These are phyloP conservation scores for Urochloa ruziziensis DNA, from an alignment of 176 grass and related monocot species.

Conservation along the genomic window DNA sequence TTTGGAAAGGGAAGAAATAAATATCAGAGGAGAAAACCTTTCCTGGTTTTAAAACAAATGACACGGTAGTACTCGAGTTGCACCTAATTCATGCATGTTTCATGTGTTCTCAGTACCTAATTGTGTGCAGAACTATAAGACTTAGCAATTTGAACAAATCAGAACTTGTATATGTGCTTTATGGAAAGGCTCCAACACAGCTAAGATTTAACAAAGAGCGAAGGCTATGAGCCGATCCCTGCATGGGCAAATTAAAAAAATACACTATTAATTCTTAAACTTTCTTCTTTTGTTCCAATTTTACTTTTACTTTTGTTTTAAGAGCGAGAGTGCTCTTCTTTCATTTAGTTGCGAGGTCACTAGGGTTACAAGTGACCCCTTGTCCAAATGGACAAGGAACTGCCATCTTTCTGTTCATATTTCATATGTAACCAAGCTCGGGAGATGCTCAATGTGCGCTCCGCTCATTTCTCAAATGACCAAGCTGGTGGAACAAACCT, in stretches of 20 bases:
- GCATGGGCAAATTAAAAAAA: neutral
- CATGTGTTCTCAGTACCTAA: neutral
- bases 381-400: slow-evolving; percentile 43
- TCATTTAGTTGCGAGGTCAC: slow-evolving; percentile 37
- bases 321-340: slow-evolving; percentile 9
- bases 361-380: slow-evolving; percentile 19
- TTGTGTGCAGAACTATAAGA: neutral
- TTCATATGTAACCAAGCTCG: slow-evolving; percentile 21
- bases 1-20: neutral
- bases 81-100: neutral
- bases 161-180: neutral
- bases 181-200: neutral
- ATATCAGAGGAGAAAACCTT: neutral
- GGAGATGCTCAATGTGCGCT: slow-evolving; percentile 6
- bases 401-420: slow-evolving; percentile 44
- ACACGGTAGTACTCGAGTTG: neutral
- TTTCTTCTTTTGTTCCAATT: neutral
- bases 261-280: too few species aligned
- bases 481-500: slow-evolving; percentile 32
- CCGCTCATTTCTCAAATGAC: neutral
- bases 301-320: neutral
- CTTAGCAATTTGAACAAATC: slow-evolving; percentile 2
- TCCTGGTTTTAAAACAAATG: neutral
- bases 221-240: slow-evolving; percentile 2
- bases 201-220: neutral